phyloP scores from a whole-genome alignment of 2,329 filamentous ascomycete genomes.

The Penicillium sp. region DNA sequence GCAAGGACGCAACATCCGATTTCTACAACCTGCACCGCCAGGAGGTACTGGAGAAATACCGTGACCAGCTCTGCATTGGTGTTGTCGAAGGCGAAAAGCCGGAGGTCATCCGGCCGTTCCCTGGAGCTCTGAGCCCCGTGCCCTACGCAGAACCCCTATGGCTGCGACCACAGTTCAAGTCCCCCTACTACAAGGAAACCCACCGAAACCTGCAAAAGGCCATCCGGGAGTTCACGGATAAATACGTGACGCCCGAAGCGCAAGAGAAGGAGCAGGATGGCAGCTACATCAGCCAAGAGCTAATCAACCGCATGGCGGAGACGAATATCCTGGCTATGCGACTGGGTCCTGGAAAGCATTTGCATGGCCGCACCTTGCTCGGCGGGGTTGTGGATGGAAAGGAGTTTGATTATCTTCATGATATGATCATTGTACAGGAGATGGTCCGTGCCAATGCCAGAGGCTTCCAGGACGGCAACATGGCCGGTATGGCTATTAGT shows the following conservation, averaged over 20 bases:
- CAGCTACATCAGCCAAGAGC: constrained; percentile 57
- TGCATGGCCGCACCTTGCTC: constrained; percentile 61
- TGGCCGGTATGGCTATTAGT: constrained; percentile 77
- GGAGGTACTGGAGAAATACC: constrained; percentile 76
- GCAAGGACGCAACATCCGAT: constrained; percentile 67
- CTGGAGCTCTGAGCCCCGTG: constrained; percentile 65
- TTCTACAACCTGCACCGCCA: constrained; percentile 92
- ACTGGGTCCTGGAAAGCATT: constrained; percentile 70
- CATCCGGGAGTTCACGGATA: constrained; percentile 63
- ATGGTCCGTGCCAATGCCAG: constrained; percentile 60
- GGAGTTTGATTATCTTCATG: constrained; percentile 82
- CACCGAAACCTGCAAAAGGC: constrained; percentile 61
- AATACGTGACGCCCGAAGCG: constrained; percentile 63
- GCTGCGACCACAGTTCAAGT: constrained; percentile 67
- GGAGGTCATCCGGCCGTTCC: constrained; percentile 59
- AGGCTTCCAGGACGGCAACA: constrained; percentile 78
- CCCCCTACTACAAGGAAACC: constrained; percentile 69
- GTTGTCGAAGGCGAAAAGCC: constrained; percentile 65
- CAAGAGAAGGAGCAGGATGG: constrained; percentile 66
- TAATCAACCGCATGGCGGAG: constrained; percentile 71
- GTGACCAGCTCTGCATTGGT: constrained; percentile 62
- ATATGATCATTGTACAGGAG: constrained; percentile 68
- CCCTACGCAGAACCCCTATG: constrained; percentile 81
- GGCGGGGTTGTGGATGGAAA: constrained; percentile 63
- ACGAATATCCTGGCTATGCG: constrained; percentile 71